phyloP scores from a whole-genome alignment of 1,139 yeast genomes.

The Yamadazyma pseudoaaseri region DNA sequence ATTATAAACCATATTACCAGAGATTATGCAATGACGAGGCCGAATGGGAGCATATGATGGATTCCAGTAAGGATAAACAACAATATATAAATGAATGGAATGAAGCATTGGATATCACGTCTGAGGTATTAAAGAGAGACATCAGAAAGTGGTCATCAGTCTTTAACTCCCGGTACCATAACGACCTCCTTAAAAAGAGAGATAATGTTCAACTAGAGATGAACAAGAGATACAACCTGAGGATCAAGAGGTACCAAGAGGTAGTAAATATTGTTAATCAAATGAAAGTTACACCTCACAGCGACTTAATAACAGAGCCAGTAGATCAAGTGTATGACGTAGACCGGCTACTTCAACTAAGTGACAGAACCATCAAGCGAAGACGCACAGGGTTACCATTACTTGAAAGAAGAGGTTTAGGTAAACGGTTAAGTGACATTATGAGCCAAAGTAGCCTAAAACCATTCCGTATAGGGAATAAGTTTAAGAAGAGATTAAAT shows the following conservation, averaged over 20 bases:
- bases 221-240: constrained; percentile 23
- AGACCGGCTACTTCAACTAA: constrained; percentile 5
- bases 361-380: constrained; percentile 11
- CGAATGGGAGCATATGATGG: constrained; percentile 34
- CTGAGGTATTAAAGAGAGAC: constrained; percentile 16
- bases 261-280: constrained; percentile 18
- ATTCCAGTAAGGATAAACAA: constrained; percentile 6
- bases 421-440: constrained; percentile 33
- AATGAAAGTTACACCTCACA: constrained; percentile 30
- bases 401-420: constrained; percentile 28
- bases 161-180: constrained; percentile 8
- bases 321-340: neutral
- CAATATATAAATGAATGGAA: constrained; percentile 21
- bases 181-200: constrained; percentile 14
- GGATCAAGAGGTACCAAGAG: constrained; percentile 16
- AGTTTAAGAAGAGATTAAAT: constrained; percentile 23
- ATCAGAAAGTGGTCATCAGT: constrained; percentile 15
- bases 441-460: constrained; percentile 16
- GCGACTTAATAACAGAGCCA: constrained; percentile 27
- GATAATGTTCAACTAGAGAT: constrained; percentile 22
- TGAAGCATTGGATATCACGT: constrained; percentile 20
- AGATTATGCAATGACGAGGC: constrained; percentile 20
- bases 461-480: constrained; percentile 31
- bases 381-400: constrained; percentile 22
- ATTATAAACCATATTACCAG: constrained; percentile 28